Percentiles rank a stretch among this genome's conserved stretches.
These are phyloP conservation scores for Aspergillus hortae DNA, from an alignment of 2,329 filamentous ascomycete genomes.

Conservation along the genomic window DNA sequence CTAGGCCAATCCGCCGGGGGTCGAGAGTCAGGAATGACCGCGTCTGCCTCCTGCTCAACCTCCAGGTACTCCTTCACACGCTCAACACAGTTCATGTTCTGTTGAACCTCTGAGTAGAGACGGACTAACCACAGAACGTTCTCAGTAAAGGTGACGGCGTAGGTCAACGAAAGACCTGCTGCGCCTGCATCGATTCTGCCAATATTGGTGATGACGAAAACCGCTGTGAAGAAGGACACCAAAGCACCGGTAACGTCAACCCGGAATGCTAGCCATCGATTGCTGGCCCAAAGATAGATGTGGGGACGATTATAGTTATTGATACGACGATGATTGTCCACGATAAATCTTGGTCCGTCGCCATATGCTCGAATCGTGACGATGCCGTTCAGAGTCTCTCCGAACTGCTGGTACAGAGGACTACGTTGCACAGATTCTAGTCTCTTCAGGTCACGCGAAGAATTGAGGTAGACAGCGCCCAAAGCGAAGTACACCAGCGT, in stretches of 20 bases:
- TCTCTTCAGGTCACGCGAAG: conserved; percentile 92
- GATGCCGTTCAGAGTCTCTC: conserved; percentile 90
- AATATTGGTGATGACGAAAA: conserved; percentile 81
- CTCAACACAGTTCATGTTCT: conserved; percentile 99
- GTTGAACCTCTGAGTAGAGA: conserved; percentile 90
- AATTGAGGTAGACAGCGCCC: conserved; percentile 81
- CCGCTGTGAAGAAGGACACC: conserved; percentile 89
- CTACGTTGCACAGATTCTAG: conserved; percentile 92
- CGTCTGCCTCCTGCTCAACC: conserved; percentile 84
- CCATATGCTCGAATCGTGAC: conserved; percentile 96
- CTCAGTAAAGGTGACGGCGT: conserved; percentile 94
- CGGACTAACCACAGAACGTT: conserved; percentile 96
- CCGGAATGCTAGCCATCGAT: conserved; percentile 92
- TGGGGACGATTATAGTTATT: conserved; percentile 91
- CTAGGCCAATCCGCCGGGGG: conserved; percentile 81
- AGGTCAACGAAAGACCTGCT: conserved; percentile 89
- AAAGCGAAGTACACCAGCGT: conserved; percentile 76
- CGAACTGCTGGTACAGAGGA: conserved; percentile 95
- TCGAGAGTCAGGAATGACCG: conserved; percentile 72
- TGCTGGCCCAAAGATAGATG: conserved; percentile 93
- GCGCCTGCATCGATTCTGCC: conserved; percentile 84
- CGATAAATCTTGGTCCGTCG: conserved; percentile 86
- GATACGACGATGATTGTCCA: conserved; percentile 83
- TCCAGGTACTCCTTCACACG: conserved; percentile 96
- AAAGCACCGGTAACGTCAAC: conserved; percentile 87